Percentiles rank a stretch among this genome's conserved stretches.
Conservation (phyloP, 1,284 basidiomycete species). For the Pseudozyma sp. region DNA sequence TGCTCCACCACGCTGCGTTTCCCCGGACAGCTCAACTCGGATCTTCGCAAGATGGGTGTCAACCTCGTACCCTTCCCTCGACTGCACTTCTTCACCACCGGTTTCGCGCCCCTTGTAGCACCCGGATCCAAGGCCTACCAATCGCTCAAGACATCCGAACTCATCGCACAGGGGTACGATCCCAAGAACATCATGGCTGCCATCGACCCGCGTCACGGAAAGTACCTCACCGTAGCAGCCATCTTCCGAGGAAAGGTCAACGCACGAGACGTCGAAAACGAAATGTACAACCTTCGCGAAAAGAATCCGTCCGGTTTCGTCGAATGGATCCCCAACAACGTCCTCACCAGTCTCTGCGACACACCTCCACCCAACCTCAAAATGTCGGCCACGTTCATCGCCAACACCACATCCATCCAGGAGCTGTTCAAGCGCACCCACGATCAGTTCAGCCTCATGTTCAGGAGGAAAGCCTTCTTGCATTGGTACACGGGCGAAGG, state of each 20-base stretch:
- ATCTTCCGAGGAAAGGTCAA: constrained; percentile 78
- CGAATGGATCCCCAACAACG: constrained; percentile 69
- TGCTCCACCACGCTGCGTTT: constrained; percentile 95
- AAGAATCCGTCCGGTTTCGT: constrained; percentile 65
- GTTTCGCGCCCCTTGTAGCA: constrained; percentile 67
- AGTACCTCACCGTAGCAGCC: constrained; percentile 87
- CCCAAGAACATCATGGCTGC: constrained; percentile 74
- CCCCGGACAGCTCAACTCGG: constrained; percentile 93
- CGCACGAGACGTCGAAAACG: constrained; percentile 70
- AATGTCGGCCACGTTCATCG: constrained; percentile 69
- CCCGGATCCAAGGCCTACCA: constrained; percentile 73
- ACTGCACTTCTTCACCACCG: constrained; percentile 69
- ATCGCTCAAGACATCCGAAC: constrained; percentile 63
- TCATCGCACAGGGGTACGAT: constrained; percentile 66
- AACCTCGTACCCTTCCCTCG: constrained; percentile 76
- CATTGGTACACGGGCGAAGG: constrained; percentile 70
- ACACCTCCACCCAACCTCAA: constrained; percentile 64
- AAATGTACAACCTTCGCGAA: constrained; percentile 66
- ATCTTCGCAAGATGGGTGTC: constrained; percentile 90
- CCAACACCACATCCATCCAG: constrained; percentile 68
- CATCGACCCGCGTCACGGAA: constrained; percentile 85
- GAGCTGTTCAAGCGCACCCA: constrained; percentile 67
- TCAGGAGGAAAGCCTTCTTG: constrained; percentile 69
- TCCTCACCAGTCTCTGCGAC: constrained; percentile 66
- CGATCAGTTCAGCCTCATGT: constrained; percentile 67